Base-by-base conservation (phyloP, 2,329 filamentous ascomycete genomes). In the Drechslerella stenobrocha region DNA sequence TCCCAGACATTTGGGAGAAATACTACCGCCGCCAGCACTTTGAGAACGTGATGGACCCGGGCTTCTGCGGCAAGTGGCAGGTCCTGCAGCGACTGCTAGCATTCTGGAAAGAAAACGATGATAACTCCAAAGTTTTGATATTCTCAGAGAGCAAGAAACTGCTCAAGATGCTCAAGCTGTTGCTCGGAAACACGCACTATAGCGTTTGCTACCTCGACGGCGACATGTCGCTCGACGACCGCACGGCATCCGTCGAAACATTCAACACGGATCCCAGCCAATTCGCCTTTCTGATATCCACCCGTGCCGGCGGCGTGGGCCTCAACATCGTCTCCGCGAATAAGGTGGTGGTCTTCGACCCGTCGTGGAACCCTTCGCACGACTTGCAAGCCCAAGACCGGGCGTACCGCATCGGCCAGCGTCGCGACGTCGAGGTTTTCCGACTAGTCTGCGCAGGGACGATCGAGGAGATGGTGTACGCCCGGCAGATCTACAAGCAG, bases 261-360 rank as follows among this genome's bases (percentile, higher is more conserved):
- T 98, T 96, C 82, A 98, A 98, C 75, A 83, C 88, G 0, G 87
- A 96, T 73, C 84, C 90, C 0, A 81, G 81, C 2, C 89, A 93
- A 73, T 98, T 98, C 73, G 90, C 96, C 3, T 98, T 98, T 73
- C 80, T 98, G 18, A 96, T 98, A 73, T 95, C 89, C 20, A 96
- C 93, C 4, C 89, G 88, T 74, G 91, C 93, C 1, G 93, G 93
- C 22, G 93, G 93, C 2, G 88, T 96, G 0, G 93, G 93, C 0
- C 80, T 98, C 24, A 98, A 98, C 75, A 97, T 98, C 74, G 96
- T 92, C 0, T 93, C 90, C 1, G 93, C 93, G 1, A 98, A 98
- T 77, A 97, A 97, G 77, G 93, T 98, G 0, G 92, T 98, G 37
- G 89, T 98, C 32, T 86, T 97, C 47, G 93, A 97, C 75, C 93